A percentile compares a stretch with the other conserved stretches of the same genome.
Evolutionary conservation across 306 rosid species (phyloP).

Genomic region (Chamaecrista fasciculata): DNA sequence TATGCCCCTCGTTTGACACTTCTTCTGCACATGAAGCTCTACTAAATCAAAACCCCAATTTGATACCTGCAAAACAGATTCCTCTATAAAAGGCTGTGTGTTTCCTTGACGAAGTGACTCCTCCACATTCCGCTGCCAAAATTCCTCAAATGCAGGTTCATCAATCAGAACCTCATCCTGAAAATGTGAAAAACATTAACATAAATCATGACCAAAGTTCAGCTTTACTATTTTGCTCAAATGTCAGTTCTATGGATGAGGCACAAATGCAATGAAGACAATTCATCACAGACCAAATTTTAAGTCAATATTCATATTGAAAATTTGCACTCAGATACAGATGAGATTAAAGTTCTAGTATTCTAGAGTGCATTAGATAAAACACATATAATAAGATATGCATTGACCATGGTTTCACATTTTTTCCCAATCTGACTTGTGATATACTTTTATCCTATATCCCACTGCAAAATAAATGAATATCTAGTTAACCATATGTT

Average conservation of each 20-base stretch:
- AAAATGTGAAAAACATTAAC: constrained; percentile 17
- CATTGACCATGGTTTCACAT: not conserved
- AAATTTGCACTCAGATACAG: not conserved
- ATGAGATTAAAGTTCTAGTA: not conserved
- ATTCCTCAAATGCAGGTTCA: constrained; percentile 59
- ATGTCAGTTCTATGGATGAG: not conserved
- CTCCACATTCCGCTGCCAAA: constrained; percentile 80
- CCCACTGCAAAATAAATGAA: not conserved
- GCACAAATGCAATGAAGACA: not conserved
- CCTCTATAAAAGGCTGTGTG: constrained; percentile 71
- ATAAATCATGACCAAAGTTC: constrained; percentile 13
- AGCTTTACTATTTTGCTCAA: constrained; percentile 2
- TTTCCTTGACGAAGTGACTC: constrained; percentile 85
- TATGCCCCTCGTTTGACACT: constrained; percentile 64
- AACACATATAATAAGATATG: not conserved
- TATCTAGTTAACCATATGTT: not conserved
- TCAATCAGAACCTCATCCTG: constrained; percentile 79
- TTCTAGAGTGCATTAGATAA: too few relatives aligned
- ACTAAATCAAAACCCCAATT: constrained; percentile 75
- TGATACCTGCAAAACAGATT: constrained; percentile 77
- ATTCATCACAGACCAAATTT: not conserved
- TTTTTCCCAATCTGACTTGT: not conserved
- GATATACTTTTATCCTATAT: not conserved
- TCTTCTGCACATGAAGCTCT: constrained; percentile 74
- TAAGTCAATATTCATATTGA: not conserved